phyloP scores from a whole-genome alignment of 148 eudicot genomes.

The Camellia granthamiana region DNA sequence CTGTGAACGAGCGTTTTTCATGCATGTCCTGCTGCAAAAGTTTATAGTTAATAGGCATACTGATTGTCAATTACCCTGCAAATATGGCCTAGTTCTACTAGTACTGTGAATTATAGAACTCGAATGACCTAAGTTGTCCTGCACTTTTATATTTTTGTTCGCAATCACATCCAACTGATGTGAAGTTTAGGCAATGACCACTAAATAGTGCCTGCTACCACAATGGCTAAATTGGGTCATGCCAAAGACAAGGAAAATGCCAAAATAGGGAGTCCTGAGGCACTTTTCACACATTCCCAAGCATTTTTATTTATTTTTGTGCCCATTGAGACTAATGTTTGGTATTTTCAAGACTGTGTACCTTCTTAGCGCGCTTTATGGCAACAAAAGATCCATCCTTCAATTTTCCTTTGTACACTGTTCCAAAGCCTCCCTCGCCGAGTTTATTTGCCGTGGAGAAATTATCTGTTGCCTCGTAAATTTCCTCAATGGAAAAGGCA shows the following conservation, averaged over 20 bases:
- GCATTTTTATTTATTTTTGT: too few species aligned
- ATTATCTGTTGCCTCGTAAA: slow-evolving; percentile 52
- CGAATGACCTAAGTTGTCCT: background rate
- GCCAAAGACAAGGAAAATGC: too few species aligned
- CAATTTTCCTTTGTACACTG: slow-evolving; percentile 61
- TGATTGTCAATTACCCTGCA: background rate
- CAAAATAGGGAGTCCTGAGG: too few species aligned
- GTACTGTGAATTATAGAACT: background rate
- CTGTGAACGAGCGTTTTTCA: slow-evolving; percentile 31
- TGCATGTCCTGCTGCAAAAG: slow-evolving; percentile 34
- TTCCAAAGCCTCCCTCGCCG: slow-evolving; percentile 74
- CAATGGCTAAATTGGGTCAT: too few species aligned
- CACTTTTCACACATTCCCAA: too few species aligned
- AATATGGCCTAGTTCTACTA: background rate
- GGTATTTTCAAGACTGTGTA: slow-evolving; percentile 10
- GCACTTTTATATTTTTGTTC: too few species aligned
- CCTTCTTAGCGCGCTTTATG: slow-evolving; percentile 66
- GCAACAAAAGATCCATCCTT: slow-evolving; percentile 63
- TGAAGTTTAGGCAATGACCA: slow-evolving; percentile 1
- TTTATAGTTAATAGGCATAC: slow-evolving; percentile 14
- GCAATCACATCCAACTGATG: background rate
- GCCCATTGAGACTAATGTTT: too few species aligned
- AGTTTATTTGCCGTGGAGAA: slow-evolving; percentile 48
- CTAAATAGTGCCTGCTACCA: too few species aligned
- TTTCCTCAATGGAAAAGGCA: slow-evolving; percentile 49